Evolutionary conservation across 768 basidiomycete genomes (phyloP), one percentile per base, ranked within the genome.

Genomic region (Daedaleopsis sinensis): DNA sequence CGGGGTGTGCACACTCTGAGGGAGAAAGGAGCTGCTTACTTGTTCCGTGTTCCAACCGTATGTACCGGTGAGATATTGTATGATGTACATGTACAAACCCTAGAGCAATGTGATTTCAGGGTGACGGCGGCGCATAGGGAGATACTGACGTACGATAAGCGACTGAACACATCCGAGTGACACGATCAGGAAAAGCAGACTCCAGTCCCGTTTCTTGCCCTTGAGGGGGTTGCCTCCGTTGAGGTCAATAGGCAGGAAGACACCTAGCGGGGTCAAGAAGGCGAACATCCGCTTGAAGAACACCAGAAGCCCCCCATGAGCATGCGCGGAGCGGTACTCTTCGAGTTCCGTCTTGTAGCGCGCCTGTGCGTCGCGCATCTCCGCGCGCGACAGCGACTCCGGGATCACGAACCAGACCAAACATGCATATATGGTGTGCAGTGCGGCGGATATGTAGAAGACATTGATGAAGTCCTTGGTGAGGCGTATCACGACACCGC

Each of bases 231-330:
- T 82, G 24, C 44, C 62, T n/a, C 55, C 62, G 57, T 68, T 62
- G 13, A 55, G 35, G 19, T 49, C 65, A 4, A 68, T 64, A 0
- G 91, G 91, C 4, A 81, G 63, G 57, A 94, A 84, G 9, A 91
- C 78, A 16, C 81, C 75, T 58, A 98, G 80, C 8, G 94, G 94
- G 52, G 79, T 82, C 52, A 96, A 77, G 74, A 92, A 93, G 9
- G 79, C 73, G 48, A 90, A 82, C 18, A 84, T 51, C 36, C 77
- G 74, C 67, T 78, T 80, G 18, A 82, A 72, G 64, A 77, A 78
- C 56, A 77, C 52, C 12, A 55, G 12, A 42, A 37, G 11, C 19
- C 56, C 52, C 16, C 56, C 54, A 5, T 57, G 56, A 2, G 64
- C 61, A 53, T 54, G 63, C 42, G 56, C 63, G 43, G 61, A 71